Evolutionary conservation across 768 basidiomycete genomes (phyloP).

Genomic region (Mycena galopus): DNA sequence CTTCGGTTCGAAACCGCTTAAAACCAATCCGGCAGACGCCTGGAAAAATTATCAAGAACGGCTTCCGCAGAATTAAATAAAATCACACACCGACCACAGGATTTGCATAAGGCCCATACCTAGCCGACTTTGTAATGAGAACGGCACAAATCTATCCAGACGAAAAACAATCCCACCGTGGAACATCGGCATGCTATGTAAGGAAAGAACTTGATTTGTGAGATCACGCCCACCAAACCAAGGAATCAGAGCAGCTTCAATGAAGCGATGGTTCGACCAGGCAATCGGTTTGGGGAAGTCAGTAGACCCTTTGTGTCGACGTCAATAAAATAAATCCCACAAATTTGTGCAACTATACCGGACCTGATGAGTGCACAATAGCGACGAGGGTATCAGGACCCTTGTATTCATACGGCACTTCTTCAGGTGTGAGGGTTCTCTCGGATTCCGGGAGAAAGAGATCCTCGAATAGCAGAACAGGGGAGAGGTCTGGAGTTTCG

Average conservation of each 20-base stretch:
- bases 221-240: conserved; percentile 44
- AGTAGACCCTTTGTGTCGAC: conserved; percentile 32
- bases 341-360: background rate
- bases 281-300: conserved; percentile 39
- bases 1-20: conserved; percentile 43
- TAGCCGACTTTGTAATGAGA: background rate
- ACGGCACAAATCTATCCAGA: background rate
- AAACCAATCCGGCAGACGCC: conserved; percentile 40
- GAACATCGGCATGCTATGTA: conserved; percentile 35
- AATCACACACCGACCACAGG: conserved; percentile 25
- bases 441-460: conserved; percentile 25
- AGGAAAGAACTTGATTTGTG: conserved; percentile 37
- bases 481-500: no score
- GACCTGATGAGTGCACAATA: conserved; percentile 52
- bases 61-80: no score
- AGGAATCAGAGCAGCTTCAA: conserved; percentile 31
- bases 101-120: conserved; percentile 33
- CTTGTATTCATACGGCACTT: conserved; percentile 16
- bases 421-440: conserved; percentile 5
- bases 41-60: conserved; percentile 14
- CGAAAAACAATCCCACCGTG: conserved; percentile 40
- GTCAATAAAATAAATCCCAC: background rate
- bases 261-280: conserved; percentile 21
- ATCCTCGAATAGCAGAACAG: conserved; percentile 40
- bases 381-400: conserved; percentile 17